These are phyloP conservation scores for Penstemon newberryi DNA, from an alignment of 257 asterid genomes.

Conservation along the genomic window DNA sequence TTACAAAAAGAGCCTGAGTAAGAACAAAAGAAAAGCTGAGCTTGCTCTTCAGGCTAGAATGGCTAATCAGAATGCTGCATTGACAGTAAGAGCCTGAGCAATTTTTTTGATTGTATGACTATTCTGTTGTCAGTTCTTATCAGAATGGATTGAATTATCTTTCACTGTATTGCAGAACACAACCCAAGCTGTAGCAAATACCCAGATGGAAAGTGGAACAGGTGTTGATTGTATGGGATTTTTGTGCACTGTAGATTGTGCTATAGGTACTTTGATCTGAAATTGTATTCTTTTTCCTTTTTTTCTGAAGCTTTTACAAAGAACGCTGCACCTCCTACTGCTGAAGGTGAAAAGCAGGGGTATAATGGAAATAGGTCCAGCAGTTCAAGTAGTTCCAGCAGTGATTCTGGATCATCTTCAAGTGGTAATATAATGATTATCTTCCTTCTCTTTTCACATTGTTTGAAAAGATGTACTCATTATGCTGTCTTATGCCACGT, in stretches of 20 bases:
- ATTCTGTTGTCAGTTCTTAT: not conserved
- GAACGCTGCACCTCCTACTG: slow-evolving; percentile 34
- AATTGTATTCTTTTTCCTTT: not conserved
- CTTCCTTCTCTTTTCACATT: slow-evolving; percentile 4
- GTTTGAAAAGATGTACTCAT: not conserved
- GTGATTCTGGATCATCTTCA: slow-evolving; percentile 89
- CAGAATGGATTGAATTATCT: slow-evolving; percentile 13
- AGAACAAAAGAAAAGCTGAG: slow-evolving; percentile 86
- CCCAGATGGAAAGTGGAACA: slow-evolving; percentile 41
- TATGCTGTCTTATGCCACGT: not conserved
- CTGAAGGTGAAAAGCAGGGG: slow-evolving; percentile 45
- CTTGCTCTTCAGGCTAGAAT: slow-evolving; percentile 67
- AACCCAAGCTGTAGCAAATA: slow-evolving; percentile 30
- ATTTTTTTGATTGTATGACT: not conserved
- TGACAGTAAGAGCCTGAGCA: slow-evolving; percentile 42
- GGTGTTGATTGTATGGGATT: slow-evolving; percentile 32
- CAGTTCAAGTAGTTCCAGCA: slow-evolving; percentile 93
- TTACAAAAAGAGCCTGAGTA: slow-evolving; percentile 89
- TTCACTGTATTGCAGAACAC: slow-evolving; percentile 46
- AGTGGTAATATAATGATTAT: slow-evolving; percentile 51
- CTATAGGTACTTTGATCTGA: slow-evolving; percentile 22
- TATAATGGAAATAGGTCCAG: slow-evolving; percentile 62
- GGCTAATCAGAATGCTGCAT: slow-evolving; percentile 45
- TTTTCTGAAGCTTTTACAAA: slow-evolving; percentile 43
- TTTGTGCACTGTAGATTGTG: not conserved